Conservation (phyloP, 2,329 filamentous ascomycete species). For the Penicillium sp. region DNA sequence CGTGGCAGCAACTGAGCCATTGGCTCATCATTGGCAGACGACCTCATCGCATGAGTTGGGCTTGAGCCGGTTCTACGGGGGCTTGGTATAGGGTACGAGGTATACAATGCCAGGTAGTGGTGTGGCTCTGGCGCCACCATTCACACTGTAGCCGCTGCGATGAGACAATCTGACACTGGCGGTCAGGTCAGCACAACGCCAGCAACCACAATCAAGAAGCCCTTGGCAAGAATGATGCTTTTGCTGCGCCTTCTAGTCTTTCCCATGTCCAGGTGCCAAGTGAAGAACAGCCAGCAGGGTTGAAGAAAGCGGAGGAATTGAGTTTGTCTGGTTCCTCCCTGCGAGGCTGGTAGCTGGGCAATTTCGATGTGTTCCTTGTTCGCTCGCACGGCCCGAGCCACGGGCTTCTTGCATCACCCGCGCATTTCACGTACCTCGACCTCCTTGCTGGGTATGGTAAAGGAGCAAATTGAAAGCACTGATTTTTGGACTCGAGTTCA, state of each 20-base stretch:
- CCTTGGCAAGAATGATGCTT: not conserved
- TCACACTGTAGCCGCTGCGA: not conserved
- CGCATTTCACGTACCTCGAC: not conserved
- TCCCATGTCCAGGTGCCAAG: not conserved
- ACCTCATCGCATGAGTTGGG: not conserved
- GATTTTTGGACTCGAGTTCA: not conserved
- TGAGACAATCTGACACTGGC: conserved; percentile 1
- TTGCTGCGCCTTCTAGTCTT: not conserved
- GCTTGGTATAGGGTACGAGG: not conserved
- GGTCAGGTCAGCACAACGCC: not conserved
- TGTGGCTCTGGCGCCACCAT: conserved; percentile 2
- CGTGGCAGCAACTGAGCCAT: not conserved
- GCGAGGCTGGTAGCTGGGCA: not conserved
- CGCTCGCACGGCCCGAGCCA: conserved; percentile 18
- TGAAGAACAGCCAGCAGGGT: not conserved
- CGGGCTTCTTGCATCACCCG: not conserved
- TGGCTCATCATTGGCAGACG: not conserved
- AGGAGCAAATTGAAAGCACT: not conserved
- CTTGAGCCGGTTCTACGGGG: not conserved
- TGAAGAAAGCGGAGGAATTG: conserved; percentile 6
- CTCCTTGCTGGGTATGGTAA: not conserved
- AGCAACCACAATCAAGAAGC: not conserved
- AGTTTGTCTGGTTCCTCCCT: conserved; percentile 7
- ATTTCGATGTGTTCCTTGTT: not conserved
- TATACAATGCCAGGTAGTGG: not conserved